Evolutionary conservation across 345 rosid genomes (phyloP).

Genomic region (Rhodamnia rubescens): DNA sequence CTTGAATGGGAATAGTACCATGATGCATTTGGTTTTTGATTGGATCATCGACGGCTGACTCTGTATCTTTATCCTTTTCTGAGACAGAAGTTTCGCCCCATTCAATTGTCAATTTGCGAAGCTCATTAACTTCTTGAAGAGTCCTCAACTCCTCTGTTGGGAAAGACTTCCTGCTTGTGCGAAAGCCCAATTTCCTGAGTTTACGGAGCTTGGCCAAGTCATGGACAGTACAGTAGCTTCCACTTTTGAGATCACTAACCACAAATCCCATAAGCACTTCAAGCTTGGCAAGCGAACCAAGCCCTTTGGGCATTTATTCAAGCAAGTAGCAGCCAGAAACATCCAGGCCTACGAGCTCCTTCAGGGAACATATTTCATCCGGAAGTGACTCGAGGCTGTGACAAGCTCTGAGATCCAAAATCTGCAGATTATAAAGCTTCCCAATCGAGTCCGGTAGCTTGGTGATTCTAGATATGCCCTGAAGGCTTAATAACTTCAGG

Average conservation of each 20-base stretch:
- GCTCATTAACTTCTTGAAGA: neutral
- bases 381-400: conserved; percentile 29
- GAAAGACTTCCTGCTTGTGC: conserved; percentile 4
- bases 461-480: conserved; percentile 27
- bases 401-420: conserved; percentile 26
- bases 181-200: neutral
- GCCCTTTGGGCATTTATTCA: conserved; percentile 17
- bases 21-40: neutral
- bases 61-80: neutral
- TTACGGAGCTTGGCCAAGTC: neutral
- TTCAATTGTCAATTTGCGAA: conserved; percentile 1
- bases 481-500: conserved; percentile 24
- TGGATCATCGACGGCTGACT: neutral
- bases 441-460: conserved; percentile 8
- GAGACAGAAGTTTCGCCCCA: conserved; percentile 1
- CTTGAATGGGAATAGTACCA: neutral
- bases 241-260: neutral
- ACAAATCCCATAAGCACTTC: conserved; percentile 27
- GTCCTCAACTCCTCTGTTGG: conserved; percentile 15
- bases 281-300: conserved; percentile 8
- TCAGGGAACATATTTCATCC: conserved; percentile 3
- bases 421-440: conserved; percentile 9
- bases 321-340: conserved; percentile 27
- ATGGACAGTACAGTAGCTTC: neutral
- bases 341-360: conserved; percentile 17